These are phyloP conservation scores for Ochetophila trinervis DNA, from an alignment of 306 rosid species.

Conservation along the genomic window DNA sequence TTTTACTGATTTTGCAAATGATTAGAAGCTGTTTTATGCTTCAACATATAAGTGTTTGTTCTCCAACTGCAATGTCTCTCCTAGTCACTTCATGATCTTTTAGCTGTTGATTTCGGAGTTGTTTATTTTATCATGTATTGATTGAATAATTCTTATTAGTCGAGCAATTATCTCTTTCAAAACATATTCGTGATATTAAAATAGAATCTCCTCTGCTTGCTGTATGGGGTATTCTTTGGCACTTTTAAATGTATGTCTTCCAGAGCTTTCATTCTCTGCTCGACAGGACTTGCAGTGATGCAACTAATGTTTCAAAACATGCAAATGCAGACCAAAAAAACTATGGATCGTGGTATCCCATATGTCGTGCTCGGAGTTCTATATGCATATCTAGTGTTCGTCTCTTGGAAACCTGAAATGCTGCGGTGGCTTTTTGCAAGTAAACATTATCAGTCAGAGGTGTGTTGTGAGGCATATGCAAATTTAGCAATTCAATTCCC, in stretches of 20 bases:
- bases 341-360: slow-evolving; percentile 70
- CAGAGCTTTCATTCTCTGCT: neutral
- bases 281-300: neutral
- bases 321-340: slow-evolving; percentile 62
- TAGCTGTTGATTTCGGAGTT: neutral
- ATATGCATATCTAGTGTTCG: slow-evolving; percentile 76
- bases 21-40: neutral
- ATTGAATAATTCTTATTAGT: neutral
- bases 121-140: neutral
- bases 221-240: neutral
- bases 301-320: slow-evolving; percentile 26
- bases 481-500: slow-evolving; percentile 8
- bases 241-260: neutral
- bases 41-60: neutral
- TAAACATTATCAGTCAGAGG: slow-evolving; percentile 93
- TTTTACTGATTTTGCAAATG: no score
- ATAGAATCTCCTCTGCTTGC: neutral
- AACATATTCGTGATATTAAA: neutral
- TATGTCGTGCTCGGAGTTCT: slow-evolving; percentile 70
- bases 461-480: slow-evolving; percentile 29
- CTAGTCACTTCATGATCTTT: neutral
- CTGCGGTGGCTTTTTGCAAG: slow-evolving; percentile 61
- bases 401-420: slow-evolving; percentile 94
- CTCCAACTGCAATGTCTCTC: neutral
- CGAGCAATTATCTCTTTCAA: slow-evolving; percentile 1